Evolutionary conservation across 2,329 filamentous ascomycete species (phyloP).

Genomic region (Zymoseptoria tritici): DNA sequence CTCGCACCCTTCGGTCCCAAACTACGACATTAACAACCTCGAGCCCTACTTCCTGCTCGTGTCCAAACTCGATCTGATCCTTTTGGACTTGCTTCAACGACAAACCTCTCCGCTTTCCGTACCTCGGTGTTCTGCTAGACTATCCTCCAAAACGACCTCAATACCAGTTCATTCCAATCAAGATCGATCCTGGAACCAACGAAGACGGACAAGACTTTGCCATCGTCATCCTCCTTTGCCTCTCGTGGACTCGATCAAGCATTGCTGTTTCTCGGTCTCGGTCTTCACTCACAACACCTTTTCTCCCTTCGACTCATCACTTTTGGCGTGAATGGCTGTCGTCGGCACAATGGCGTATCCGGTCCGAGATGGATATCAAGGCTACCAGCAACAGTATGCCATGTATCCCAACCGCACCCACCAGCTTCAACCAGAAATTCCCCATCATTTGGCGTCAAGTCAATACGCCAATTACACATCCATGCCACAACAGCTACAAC

Average conservation of each 20-base stretch:
- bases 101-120: not conserved
- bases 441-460: constrained; percentile 14
- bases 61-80: constrained; percentile 2
- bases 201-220: not conserved
- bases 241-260: not conserved
- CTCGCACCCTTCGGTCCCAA: not conserved
- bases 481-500: constrained; percentile 7
- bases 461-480: constrained; percentile 17
- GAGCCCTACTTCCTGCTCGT: constrained; percentile 7
- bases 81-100: not conserved
- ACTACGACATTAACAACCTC: not conserved
- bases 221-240: not conserved
- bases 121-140: not conserved
- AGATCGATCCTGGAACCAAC: not conserved
- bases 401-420: constrained; percentile 21
- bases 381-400: constrained; percentile 23
- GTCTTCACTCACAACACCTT: not conserved
- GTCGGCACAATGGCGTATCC: constrained; percentile 26
- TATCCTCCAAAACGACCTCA: not conserved
- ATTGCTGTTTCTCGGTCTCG: constrained; percentile 1
- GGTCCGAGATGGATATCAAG: constrained; percentile 19
- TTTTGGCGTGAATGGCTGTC: constrained; percentile 22
- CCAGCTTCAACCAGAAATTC: constrained; percentile 13
- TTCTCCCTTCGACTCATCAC: not conserved
- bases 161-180: not conserved